phyloP scores from a whole-genome alignment of 1,284 basidiomycete species.

The Tetrapyrgos nigripes region DNA sequence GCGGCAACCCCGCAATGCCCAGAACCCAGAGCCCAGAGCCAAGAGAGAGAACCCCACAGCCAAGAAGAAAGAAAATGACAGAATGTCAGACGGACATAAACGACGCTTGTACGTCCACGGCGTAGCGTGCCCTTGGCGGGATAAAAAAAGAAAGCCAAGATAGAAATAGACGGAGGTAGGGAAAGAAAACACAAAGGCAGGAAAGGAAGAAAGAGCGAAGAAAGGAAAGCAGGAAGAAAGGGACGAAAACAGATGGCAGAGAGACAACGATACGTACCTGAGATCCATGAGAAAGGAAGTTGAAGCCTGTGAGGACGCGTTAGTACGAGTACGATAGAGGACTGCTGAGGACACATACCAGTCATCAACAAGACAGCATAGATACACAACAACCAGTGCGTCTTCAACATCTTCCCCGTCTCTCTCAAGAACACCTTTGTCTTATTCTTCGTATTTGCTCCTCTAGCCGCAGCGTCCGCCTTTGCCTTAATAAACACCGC shows the following conservation, averaged over 20 bases:
- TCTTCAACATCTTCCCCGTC: slow-evolving; percentile 77
- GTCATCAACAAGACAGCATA: slow-evolving; percentile 85
- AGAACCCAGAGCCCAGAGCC: too few relatives aligned
- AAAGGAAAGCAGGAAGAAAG: background rate
- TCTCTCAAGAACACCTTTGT: slow-evolving; percentile 71
- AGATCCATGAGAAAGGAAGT: slow-evolving; percentile 91
- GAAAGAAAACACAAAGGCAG: background rate
- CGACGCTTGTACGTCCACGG: too few relatives aligned
- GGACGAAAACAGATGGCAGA: background rate
- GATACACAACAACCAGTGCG: slow-evolving; percentile 87
- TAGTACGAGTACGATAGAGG: background rate
- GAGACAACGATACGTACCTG: slow-evolving; percentile 46
- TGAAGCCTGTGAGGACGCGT: slow-evolving; percentile 68
- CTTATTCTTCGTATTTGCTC: slow-evolving; percentile 55
- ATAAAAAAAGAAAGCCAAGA: too few relatives aligned
- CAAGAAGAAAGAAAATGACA: too few relatives aligned
- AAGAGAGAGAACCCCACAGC: too few relatives aligned
- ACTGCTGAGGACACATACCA: slow-evolving; percentile 48
- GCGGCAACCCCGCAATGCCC: too few relatives aligned
- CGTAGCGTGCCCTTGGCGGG: too few relatives aligned
- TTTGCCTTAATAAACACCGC: slow-evolving; percentile 58
- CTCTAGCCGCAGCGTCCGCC: slow-evolving; percentile 46
- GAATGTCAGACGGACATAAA: background rate
- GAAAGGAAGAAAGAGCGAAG: background rate
- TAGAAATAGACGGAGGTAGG: too few relatives aligned